Evolutionary conservation across 2,329 filamentous ascomycete species (phyloP), one percentile per base, ranked within the genome.

Genomic region (Hypoxylon sp.): DNA sequence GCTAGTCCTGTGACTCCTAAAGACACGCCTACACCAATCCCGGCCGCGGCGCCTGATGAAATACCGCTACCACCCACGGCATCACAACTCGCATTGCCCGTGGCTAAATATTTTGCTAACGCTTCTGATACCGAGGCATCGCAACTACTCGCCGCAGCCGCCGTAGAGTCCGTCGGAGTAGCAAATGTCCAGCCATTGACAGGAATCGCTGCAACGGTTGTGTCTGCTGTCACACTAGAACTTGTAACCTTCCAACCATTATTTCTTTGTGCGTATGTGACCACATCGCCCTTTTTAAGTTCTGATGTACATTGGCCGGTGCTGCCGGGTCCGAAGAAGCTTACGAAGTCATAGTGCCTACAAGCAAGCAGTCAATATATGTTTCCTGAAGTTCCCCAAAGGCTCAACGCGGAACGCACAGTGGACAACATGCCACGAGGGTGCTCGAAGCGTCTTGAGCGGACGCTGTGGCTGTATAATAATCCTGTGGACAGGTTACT

Each of bases 101-200:
- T 53, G 6, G 53, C 52, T 57, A 59, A 13, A 11, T 57, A 31
- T 21, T 58, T 68, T 17, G 65, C 68, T 27, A 68, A 47, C 24
- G 69, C 67, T 10, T 65, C 21, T 5, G 48, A 29, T 29, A 69
- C 46, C 24, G 64, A 63, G 29, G 68, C 62, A 17, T 48, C 62
- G 42, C 65, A 72, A 13, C 39, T 59, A n/a, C 50, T 39, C 13
- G 65, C 29, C 46, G 37, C 44, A 24, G 50, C 27, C 3, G 68
- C 65, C 31, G 56, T 2, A 17, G 58, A 60, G 6, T 35, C 58
- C 5, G 68, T 67, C 21, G 58, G 53, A 8, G 35, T 44, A n/a
- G 71, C 64, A 50, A 73, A 71, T 17, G 35, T 37, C 71, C 71
- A 73, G 10, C 71, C 71, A 44, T 73, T 73, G 21, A 73, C 65